Percentiles rank a stretch among this genome's conserved stretches.
Conservation (phyloP, 225 moss, liverwort and hornwort genomes). For the Neckera pumila region DNA sequence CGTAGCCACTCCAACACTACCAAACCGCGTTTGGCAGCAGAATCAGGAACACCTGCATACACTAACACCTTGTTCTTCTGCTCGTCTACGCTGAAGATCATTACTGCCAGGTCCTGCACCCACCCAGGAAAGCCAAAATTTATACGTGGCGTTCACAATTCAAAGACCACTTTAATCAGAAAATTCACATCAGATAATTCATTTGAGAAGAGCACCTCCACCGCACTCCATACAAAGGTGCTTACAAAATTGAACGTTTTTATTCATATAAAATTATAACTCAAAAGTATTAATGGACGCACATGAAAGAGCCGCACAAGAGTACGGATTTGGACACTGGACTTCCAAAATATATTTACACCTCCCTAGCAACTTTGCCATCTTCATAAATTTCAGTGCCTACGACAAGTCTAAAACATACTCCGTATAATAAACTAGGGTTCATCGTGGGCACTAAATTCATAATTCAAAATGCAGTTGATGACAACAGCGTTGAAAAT, state of each 20-base stretch:
- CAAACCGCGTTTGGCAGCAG: constrained; percentile 38
- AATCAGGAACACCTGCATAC: constrained; percentile 42
- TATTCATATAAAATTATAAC: neutral
- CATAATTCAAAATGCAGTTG: neutral
- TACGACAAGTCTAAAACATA: neutral
- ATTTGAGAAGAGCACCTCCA: neutral
- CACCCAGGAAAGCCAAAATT: neutral
- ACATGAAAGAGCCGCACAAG: neutral
- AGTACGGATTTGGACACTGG: neutral
- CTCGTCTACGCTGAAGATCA: constrained; percentile 56
- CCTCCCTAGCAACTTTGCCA: neutral
- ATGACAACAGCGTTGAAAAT: neutral
- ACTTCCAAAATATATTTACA: neutral
- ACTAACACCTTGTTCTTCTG: constrained; percentile 52
- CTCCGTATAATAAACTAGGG: too few relatives aligned
- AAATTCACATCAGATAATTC: neutral
- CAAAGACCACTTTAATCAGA: neutral
- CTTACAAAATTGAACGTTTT: neutral
- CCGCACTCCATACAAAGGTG: neutral
- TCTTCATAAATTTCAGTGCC: neutral
- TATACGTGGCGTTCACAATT: neutral
- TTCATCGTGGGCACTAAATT: neutral
- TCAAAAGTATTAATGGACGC: neutral
- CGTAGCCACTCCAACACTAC: constrained; percentile 44
- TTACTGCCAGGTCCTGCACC: constrained; percentile 35